Evolutionary conservation across 306 rosid genomes (phyloP).

Genomic region (cucumber (Cucumis sativus)): DNA sequence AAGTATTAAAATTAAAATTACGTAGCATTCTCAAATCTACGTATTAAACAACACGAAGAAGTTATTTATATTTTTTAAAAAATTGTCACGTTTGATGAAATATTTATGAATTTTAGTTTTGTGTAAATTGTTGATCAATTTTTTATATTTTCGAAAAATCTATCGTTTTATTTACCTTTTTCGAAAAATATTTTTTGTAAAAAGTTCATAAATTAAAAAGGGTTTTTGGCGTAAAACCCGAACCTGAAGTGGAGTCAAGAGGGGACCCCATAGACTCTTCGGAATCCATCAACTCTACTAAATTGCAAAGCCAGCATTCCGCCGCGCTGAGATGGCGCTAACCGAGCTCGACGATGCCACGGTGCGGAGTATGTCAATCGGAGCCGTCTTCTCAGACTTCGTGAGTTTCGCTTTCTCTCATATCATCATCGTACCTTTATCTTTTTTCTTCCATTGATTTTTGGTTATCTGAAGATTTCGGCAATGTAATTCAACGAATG

Average conservation of each 20-base stretch:
- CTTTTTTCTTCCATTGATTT: neutral
- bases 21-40: too few species aligned
- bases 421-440: neutral
- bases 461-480: neutral
- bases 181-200: too few species aligned
- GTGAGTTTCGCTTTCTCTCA: slow-evolving; percentile 25
- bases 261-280: neutral
- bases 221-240: neutral
- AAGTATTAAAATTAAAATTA: too few species aligned
- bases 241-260: neutral
- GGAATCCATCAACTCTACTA: neutral
- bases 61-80: too few species aligned
- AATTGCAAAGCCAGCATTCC: neutral
- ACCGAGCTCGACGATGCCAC: slow-evolving; percentile 61
- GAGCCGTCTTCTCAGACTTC: slow-evolving; percentile 83
- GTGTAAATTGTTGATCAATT: too few species aligned
- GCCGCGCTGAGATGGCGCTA: slow-evolving; percentile 21
- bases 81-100: too few species aligned
- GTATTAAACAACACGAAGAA: too few species aligned
- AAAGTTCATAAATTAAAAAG: too few species aligned
- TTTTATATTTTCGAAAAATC: too few species aligned
- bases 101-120: too few species aligned
- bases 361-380: slow-evolving; percentile 71
- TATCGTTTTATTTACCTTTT: too few species aligned
- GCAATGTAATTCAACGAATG: neutral